Evolutionary conservation across 805 yeast genomes (phyloP).

Genomic region (Candida nemodendra): DNA sequence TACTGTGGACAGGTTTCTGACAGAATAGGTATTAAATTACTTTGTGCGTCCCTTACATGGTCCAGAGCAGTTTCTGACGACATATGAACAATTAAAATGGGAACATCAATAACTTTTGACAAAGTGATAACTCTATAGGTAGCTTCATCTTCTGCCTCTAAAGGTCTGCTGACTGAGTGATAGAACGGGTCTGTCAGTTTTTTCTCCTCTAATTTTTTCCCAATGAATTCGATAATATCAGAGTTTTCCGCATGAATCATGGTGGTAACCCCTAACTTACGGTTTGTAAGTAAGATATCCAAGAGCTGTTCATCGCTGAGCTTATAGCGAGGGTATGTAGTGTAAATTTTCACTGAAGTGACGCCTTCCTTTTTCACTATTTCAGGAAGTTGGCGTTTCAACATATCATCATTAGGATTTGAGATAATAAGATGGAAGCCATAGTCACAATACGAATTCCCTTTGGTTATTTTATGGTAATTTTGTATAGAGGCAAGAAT

Average conservation of each 20-base stretch:
- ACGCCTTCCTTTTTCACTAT: slow-evolving; percentile 37
- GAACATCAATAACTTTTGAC: slow-evolving; percentile 43
- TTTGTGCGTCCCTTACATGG: slow-evolving; percentile 44
- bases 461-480: slow-evolving; percentile 33
- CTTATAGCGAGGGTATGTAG: slow-evolving; percentile 44
- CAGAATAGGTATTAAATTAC: slow-evolving; percentile 39
- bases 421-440: slow-evolving; percentile 46
- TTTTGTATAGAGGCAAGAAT: slow-evolving; percentile 21
- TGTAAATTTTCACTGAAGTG: slow-evolving; percentile 42
- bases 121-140: slow-evolving; percentile 46
- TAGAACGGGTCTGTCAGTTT: slow-evolving; percentile 41
- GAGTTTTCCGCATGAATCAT: slow-evolving; percentile 55
- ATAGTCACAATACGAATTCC: slow-evolving; percentile 42
- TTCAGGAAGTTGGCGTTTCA: slow-evolving; percentile 30
- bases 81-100: slow-evolving; percentile 48
- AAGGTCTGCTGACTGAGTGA: slow-evolving; percentile 46
- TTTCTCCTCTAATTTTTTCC: slow-evolving; percentile 38
- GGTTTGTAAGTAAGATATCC: slow-evolving; percentile 37
- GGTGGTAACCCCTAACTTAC: slow-evolving; percentile 43
- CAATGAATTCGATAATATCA: slow-evolving; percentile 37
- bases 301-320: slow-evolving; percentile 42
- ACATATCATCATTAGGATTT: slow-evolving; percentile 19
- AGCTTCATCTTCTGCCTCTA: slow-evolving; percentile 48
- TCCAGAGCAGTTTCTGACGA: slow-evolving; percentile 41
- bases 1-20: slow-evolving; percentile 55